Base-by-base conservation (phyloP, 1,139 yeast genomes). In the Candida freyschussii region DNA sequence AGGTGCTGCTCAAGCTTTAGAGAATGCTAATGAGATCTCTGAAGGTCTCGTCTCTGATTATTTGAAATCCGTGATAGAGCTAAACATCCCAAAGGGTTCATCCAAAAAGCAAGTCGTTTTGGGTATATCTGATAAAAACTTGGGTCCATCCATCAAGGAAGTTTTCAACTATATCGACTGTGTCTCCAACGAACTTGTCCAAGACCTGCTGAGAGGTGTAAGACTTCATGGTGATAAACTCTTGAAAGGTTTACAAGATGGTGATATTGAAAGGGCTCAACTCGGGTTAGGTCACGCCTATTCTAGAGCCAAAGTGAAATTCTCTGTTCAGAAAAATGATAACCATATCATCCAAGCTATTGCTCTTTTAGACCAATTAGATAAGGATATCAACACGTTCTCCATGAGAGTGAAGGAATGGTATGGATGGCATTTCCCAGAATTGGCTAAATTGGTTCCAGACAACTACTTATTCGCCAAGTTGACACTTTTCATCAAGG, bases 371-470 rank as follows among this genome's bases (percentile, higher is more conserved):
- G 98, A 91, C 61, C 96, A 93, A 62, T 77, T 91, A 51, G 98
- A 91, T 67, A 91, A 91, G 69, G 98, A 91, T 59, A 78, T 91
- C 61, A 91, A 91, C 68, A 91, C 97, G 39, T 91, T 84, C 63
- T 91, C 97, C 44, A 91, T 91, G 98, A 81, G 98, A 71, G 89
- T 85, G 57, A 91, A 91, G 73, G 98, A 91, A 69, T 91, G 98
- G 98, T 91, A 91, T 66, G 97, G 97, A 50, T 91, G 98, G 98
- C 98, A 91, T 64, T 91, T 91, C 78, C 98, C 98, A 39, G 98
- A 91, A 69, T 78, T 91, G 70, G 95, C 96, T 52, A 87, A 86
- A 68, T 75, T 91, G 61, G 91, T 87, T 44, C 80, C 86, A 50
- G 98, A 91, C 68, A 89, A 89, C 70, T 83, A 84, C 65, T 70